Evolutionary conservation across 176 grass and related monocot species (phyloP).

Genomic region (Avena atlantica): DNA sequence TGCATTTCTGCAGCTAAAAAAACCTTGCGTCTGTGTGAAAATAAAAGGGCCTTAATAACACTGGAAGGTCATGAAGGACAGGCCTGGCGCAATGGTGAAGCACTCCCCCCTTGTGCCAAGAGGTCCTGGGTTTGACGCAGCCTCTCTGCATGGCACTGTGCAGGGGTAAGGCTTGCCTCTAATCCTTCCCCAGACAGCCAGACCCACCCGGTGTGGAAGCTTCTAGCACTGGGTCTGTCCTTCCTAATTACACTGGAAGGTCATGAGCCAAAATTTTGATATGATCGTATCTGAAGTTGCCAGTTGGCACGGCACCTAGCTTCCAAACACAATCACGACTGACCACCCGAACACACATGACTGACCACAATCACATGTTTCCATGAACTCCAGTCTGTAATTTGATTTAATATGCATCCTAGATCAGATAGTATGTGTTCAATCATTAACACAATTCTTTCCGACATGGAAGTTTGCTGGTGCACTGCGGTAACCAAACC

Average conservation of each 20-base stretch:
- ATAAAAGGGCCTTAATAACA: background rate
- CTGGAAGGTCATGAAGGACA: background rate
- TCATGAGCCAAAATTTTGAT: background rate
- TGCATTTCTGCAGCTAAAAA: background rate
- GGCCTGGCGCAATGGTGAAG: no score
- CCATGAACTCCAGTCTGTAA: background rate
- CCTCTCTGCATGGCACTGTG: no score
- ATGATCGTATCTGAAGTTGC: background rate
- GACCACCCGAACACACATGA: background rate
- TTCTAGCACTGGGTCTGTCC: no score
- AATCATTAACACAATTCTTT: background rate
- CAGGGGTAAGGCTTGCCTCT: no score
- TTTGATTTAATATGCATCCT: background rate
- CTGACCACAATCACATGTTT: background rate
- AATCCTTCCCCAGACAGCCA: no score
- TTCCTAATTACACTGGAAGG: background rate
- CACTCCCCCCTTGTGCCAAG: no score
- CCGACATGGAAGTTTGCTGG: background rate
- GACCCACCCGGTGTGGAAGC: no score
- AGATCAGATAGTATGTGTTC: background rate
- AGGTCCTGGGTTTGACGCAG: no score
- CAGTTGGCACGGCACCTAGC: background rate
- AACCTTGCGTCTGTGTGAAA: background rate
- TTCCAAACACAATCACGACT: conserved; percentile 5
- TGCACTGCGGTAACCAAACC: background rate